Percentiles rank a stretch among this genome's conserved stretches.
Evolutionary conservation across 305 asterid genomes (phyloP).

Genomic region (Fraxinus velutina): DNA sequence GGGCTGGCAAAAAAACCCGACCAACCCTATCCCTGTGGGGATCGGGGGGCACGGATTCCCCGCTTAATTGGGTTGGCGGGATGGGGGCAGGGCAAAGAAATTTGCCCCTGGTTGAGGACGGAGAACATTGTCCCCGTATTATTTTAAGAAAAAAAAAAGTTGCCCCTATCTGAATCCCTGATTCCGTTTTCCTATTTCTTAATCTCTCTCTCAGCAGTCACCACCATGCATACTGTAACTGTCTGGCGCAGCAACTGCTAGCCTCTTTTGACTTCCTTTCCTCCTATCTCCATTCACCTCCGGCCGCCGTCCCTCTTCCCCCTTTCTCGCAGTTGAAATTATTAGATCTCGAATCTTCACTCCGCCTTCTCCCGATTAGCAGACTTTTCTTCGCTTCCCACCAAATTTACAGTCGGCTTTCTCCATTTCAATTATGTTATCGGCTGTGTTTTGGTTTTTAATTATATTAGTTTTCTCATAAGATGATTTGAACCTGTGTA

Average conservation of each 20-base stretch:
- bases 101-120: background rate
- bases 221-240: background rate
- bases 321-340: background rate
- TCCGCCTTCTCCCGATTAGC: background rate
- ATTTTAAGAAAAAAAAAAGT: background rate
- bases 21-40: background rate
- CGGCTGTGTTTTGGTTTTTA: background rate
- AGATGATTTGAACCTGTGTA: background rate
- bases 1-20: background rate
- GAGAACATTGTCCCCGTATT: background rate
- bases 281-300: background rate
- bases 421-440: background rate
- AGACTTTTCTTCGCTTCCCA: background rate
- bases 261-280: background rate
- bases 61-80: background rate
- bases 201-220: background rate
- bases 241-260: background rate
- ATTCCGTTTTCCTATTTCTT: background rate
- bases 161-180: background rate
- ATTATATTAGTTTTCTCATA: background rate
- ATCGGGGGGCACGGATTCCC: background rate
- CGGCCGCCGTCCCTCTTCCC: background rate
- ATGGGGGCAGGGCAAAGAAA: background rate
- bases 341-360: background rate
- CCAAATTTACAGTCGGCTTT: background rate